These are phyloP conservation scores for Eutypa lata DNA, from an alignment of 2,329 filamentous ascomycete species.

Conservation along the genomic window DNA sequence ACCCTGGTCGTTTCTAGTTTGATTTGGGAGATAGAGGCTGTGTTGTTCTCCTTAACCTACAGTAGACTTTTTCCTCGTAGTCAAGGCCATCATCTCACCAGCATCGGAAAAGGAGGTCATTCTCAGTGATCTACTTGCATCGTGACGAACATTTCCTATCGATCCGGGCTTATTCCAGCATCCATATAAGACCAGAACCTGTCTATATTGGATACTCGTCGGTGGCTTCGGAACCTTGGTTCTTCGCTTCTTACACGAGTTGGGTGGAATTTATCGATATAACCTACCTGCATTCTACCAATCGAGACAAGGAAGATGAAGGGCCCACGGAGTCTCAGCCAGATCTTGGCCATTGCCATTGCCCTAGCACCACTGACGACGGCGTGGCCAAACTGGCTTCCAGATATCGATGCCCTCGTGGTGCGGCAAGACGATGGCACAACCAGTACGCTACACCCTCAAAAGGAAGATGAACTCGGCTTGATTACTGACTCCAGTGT, in stretches of 20 bases:
- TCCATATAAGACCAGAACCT: not conserved
- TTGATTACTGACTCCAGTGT: conserved; percentile 1
- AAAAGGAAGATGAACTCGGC: not conserved
- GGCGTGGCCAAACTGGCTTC: conserved; percentile 56
- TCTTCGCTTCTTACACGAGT: conserved; percentile 7
- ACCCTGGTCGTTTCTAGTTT: conserved; percentile 12
- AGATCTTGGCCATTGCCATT: conserved; percentile 48
- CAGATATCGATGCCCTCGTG: conserved; percentile 49
- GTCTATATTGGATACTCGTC: not conserved
- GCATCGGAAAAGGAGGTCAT: not conserved
- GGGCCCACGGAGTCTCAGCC: conserved; percentile 42
- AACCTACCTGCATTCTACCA: conserved; percentile 18
- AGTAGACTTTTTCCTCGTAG: not conserved
- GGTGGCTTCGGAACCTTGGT: conserved; percentile 8
- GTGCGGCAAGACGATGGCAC: conserved; percentile 42
- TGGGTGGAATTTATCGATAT: conserved; percentile 8
- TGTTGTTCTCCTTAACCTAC: not conserved
- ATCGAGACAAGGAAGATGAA: conserved; percentile 42
- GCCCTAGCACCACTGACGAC: conserved; percentile 50
- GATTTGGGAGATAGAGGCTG: not conserved
- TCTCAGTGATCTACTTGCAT: not conserved
- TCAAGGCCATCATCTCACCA: not conserved
- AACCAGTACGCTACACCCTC: conserved; percentile 15
- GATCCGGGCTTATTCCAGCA: not conserved
- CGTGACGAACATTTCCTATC: not conserved